These are phyloP conservation scores for Penicillium sp. DNA, from an alignment of 2,329 filamentous ascomycete genomes.

Conservation along the genomic window DNA sequence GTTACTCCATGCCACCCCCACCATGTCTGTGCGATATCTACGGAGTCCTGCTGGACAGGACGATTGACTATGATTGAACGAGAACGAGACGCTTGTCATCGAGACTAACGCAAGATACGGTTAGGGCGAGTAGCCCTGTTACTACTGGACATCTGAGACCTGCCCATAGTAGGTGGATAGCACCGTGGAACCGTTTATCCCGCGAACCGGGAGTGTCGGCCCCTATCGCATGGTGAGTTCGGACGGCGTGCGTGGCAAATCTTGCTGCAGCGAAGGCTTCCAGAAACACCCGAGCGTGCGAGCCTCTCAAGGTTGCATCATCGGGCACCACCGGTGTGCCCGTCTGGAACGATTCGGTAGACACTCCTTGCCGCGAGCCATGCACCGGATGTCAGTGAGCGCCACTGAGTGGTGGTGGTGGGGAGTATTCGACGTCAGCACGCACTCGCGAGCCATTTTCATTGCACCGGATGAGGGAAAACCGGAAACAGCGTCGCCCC, in stretches of 20 bases:
- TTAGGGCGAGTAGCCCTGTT: background rate
- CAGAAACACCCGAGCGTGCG: constrained; percentile 28
- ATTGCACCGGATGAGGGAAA: constrained; percentile 6
- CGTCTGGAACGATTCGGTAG: background rate
- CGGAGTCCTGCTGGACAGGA: background rate
- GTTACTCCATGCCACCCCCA: background rate
- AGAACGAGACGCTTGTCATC: background rate
- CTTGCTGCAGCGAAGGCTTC: constrained; percentile 35
- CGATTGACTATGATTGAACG: background rate
- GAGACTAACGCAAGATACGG: background rate
- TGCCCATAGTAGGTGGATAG: background rate
- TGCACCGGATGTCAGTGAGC: background rate
- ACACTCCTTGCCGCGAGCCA: background rate
- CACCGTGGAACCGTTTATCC: background rate
- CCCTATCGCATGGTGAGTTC: background rate
- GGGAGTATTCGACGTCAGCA: background rate
- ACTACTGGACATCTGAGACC: background rate
- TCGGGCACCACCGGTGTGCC: background rate
- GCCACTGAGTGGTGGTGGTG: background rate
- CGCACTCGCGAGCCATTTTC: background rate
- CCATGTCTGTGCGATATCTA: background rate
- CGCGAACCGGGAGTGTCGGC: background rate
- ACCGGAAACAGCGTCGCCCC: constrained; percentile 11
- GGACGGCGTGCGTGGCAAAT: background rate
- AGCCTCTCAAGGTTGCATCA: constrained; percentile 16